phyloP scores from a whole-genome alignment of 306 rosid species.

The Cicer pinnatifidum region DNA sequence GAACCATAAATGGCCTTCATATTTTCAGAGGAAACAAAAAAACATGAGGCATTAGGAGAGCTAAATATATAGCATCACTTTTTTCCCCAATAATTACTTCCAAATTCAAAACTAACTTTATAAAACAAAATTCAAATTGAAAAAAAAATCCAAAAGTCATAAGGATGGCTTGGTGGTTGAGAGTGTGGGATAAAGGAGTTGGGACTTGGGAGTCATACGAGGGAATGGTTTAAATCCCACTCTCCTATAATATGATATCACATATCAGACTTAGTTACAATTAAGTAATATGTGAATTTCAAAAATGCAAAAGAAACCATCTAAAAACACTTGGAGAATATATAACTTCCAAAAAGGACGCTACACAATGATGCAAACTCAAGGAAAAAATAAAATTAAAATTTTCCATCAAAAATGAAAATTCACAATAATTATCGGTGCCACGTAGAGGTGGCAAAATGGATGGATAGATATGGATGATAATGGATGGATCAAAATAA shows the following conservation, averaged over 20 bases:
- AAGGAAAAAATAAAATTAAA: background rate
- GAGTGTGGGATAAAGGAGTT: too few species aligned
- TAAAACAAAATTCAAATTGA: conserved; percentile 28
- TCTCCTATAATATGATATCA: conserved; percentile 28
- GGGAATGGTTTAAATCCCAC: too few species aligned
- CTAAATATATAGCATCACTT: conserved; percentile 1
- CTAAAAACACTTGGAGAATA: conserved; percentile 10
- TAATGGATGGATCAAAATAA: too few species aligned
- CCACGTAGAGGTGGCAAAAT: too few species aligned
- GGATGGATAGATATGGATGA: too few species aligned
- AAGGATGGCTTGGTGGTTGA: too few species aligned
- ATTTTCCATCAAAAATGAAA: conserved; percentile 24
- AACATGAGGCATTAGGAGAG: conserved; percentile 44
- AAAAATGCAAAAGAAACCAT: conserved; percentile 38
- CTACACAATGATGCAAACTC: background rate
- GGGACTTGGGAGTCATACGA: too few species aligned
- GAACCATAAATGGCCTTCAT: conserved; percentile 77
- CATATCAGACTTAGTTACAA: conserved; percentile 22
- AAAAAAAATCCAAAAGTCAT: background rate
- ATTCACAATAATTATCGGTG: background rate
- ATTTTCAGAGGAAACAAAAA: background rate
- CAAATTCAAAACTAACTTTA: conserved; percentile 28
- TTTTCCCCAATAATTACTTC: conserved; percentile 23
- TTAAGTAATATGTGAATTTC: background rate
- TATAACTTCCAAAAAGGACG: background rate